phyloP scores from a whole-genome alignment of 305 asterid genomes.

The Plantago coronopus region DNA sequence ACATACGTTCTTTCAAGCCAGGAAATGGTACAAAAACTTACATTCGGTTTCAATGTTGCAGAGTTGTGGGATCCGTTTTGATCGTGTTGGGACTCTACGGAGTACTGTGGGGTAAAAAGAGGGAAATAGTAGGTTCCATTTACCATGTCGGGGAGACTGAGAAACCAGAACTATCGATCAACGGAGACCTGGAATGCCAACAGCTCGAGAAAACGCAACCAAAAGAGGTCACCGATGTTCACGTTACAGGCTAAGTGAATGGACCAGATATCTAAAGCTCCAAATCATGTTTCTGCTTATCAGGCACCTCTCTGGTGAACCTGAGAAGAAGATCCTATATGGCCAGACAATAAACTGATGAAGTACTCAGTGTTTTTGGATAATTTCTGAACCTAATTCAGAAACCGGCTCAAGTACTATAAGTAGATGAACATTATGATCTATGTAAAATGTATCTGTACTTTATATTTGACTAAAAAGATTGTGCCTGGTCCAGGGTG shows the following conservation, averaged over 20 bases:
- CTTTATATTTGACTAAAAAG: no score
- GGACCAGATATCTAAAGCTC: not conserved
- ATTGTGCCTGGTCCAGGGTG: no score
- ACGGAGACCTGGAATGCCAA: conserved; percentile 31
- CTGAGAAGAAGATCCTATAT: not conserved
- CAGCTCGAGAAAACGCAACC: conserved; percentile 13
- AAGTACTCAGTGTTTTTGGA: no score
- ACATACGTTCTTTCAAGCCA: not conserved
- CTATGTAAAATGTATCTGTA: no score
- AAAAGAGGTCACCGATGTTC: not conserved
- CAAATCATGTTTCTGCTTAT: not conserved
- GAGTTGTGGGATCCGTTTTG: conserved; percentile 61
- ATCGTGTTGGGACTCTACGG: conserved; percentile 74
- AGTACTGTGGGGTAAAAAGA: conserved; percentile 85
- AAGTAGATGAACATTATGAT: no score
- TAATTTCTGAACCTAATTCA: no score
- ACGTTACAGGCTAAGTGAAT: conserved; percentile 1
- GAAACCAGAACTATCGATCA: conserved; percentile 15
- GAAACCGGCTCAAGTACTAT: no score
- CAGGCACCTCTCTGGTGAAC: not conserved
- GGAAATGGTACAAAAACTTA: no score
- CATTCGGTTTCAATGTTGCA: conserved; percentile 22
- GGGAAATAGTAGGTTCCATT: conserved; percentile 32
- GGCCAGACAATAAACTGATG: no score
- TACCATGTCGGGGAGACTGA: conserved; percentile 7